Evolutionary conservation across 2,329 filamentous ascomycete species (phyloP), one percentile per base, ranked within the genome.

Genomic region (Beauveria sp.): DNA sequence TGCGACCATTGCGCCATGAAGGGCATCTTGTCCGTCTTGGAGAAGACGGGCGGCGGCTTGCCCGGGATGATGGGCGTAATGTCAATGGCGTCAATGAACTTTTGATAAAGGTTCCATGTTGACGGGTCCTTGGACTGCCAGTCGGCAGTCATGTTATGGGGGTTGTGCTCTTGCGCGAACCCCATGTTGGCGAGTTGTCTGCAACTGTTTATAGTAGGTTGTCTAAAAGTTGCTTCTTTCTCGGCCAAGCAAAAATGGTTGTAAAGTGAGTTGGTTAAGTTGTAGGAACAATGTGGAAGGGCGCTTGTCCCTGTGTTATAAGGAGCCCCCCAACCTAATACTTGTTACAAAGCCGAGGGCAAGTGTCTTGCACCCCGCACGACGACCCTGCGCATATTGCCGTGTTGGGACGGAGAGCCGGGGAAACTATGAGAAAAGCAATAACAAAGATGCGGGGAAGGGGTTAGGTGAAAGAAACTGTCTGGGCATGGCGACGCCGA

Each of bases 11-110:
- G 63, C 5, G 69, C 55, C 9, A 74, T 48, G 53, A 68, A 68
- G 2, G 70, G 70, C 40, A 75, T 65, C 43, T 66, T 67, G 62
- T 74, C 72, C 5, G 65, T 67, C 64, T 75, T 75, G 22, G 66
- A 37, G 63, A 71, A 68, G 1, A 72, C 67, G 1, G 73, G 73
- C 9, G 66, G 47, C 18, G 53, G 48, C 47, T 64, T 54, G 58
- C 64, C 60, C 24, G 65, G 64, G 30, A 63, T 44, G 24, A 62
- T 28, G 28, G 63, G 64, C 52, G 67, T 64, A n/a, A 64, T 41
- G 61, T 66, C 47, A 18, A 68, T 51, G 30, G 44, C 37, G 12
- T 64, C 58, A 37, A 64, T 57, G 55, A 65, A 46, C 40, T 63
- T 63, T 55, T 67, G 66, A 9, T 56, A 57, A 43, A 59, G 9